Percentiles rank a stretch among this genome's conserved stretches.
Conservation (phyloP, 495 filamentous ascomycete species). For the Penicillium cosmopolitanum region DNA sequence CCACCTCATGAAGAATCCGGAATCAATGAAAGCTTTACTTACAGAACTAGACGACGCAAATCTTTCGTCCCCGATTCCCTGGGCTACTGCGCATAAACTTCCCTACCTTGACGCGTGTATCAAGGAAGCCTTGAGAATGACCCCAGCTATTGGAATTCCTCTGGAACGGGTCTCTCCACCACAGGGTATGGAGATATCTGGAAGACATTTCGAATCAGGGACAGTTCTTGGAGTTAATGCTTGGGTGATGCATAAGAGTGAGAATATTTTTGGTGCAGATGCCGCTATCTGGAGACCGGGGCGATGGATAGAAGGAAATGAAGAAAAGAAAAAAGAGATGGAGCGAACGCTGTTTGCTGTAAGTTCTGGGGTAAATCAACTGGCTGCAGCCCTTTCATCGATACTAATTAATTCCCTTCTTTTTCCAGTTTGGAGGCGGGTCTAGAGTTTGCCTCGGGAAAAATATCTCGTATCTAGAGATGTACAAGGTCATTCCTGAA, state of each 20-base stretch:
- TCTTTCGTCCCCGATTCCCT: slow-evolving; percentile 20
- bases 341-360: slow-evolving; percentile 26
- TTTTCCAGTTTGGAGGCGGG: slow-evolving; percentile 32
- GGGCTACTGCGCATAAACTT: slow-evolving; percentile 30
- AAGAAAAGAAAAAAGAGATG: slow-evolving; percentile 15
- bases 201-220: slow-evolving; percentile 12
- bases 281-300: slow-evolving; percentile 26
- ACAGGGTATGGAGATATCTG: slow-evolving; percentile 30
- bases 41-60: slow-evolving; percentile 15
- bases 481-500: slow-evolving; percentile 35
- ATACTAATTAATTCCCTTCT: background rate
- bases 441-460: slow-evolving; percentile 33
- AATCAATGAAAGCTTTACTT: slow-evolving; percentile 24
- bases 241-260: slow-evolving; percentile 13
- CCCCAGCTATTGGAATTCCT: slow-evolving; percentile 39
- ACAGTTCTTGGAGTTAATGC: slow-evolving; percentile 20
- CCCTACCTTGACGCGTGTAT: slow-evolving; percentile 49
- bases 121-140: slow-evolving; percentile 61
- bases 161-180: slow-evolving; percentile 42
- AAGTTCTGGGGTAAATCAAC: slow-evolving; percentile 5
- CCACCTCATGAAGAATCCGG: slow-evolving; percentile 36
- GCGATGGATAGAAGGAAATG: slow-evolving; percentile 22
- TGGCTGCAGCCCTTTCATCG: too few relatives aligned
- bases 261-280: slow-evolving; percentile 25
- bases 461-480: slow-evolving; percentile 34